Evolutionary conservation across 805 yeast genomes (phyloP), one percentile per base, ranked within the genome.

Genomic region (Komagataella ulmi): DNA sequence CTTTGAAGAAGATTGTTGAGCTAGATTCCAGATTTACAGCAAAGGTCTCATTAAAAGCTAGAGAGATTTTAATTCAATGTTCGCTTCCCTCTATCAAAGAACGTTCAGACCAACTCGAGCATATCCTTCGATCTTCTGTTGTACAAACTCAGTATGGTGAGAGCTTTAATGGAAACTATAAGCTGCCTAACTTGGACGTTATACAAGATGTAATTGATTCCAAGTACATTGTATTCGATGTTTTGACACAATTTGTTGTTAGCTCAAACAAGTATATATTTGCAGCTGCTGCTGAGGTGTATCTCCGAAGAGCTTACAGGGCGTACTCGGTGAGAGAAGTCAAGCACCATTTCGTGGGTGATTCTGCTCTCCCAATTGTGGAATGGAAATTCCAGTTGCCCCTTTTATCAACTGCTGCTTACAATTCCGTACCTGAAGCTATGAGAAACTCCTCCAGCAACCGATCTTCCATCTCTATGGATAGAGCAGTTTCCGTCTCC

Each of bases 101-200:
- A 71, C 83, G 98, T 73, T 84, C 96, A 36, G 97, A 91, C 67
- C 99, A 95, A 73, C 78, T 93, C 64, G 98, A 95, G 72, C 97
- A 91, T 67, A 93, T 93, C 60, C 77, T 93, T 68, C 82, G 88
- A 67, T 81, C 95, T 7, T 83, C 97, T 44, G 47, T 45, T 17
- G 86, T 90, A 59, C 89, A 86, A 60, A 79, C 95, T 36, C 78
- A 83, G 24, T 93, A 90, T 62, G 99, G 98, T 60, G 95, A 87
- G 60, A 76, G 83, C 48, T 70, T 74, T 53, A 85, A 83, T 53
- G 70, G 77, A 44, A 80, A 79, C 58, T 91, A 88, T 64, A 78
- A 88, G 57, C 78, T 81, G 56, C 99, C 99, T 40, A 86, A 84
- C 62, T 70, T 85, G 62, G 82, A 82, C 44, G 75, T 87, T 53